Conservation (phyloP, 805 yeast species). For the Ogataea glucozyma region DNA sequence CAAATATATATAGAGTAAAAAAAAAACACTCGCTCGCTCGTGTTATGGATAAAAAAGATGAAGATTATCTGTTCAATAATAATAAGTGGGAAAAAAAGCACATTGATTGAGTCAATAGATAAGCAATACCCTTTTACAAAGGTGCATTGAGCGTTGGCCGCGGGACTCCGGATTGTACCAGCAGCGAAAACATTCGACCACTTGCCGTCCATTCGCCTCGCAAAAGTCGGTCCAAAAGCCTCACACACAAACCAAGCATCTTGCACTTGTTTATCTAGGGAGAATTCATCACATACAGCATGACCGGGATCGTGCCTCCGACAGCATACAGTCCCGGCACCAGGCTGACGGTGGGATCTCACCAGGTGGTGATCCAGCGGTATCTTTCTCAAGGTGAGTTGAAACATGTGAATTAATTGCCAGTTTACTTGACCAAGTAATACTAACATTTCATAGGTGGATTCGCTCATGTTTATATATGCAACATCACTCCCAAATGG, state of each 20-base stretch:
- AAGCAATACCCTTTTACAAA: too few species aligned
- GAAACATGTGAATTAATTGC: not conserved
- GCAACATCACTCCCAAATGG: conserved; percentile 63
- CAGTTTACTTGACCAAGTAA: not conserved
- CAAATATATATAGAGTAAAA: too few species aligned
- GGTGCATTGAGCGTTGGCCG: conserved; percentile 3
- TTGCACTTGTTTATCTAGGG: too few species aligned
- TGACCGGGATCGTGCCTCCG: conserved; percentile 43
- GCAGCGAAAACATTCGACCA: too few species aligned
- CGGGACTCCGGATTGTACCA: too few species aligned
- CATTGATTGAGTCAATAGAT: too few species aligned
- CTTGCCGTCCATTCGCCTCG: too few species aligned
- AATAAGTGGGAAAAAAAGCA: not conserved
- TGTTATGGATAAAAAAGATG: conserved; percentile 2
- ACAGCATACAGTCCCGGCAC: conserved; percentile 76
- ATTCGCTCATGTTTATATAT: conserved; percentile 91
- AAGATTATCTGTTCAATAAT: conserved; percentile 11
- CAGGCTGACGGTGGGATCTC: conserved; percentile 78
- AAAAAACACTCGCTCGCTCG: too few species aligned
- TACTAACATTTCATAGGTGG: conserved; percentile 49
- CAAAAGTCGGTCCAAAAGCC: not conserved
- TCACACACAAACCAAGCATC: not conserved
- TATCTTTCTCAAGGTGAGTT: conserved; percentile 76
- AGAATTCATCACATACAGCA: too few species aligned
- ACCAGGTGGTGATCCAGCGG: conserved; percentile 62